phyloP scores from a whole-genome alignment of 2,329 filamentous ascomycete genomes.

The Ceratocystis smalleyi region DNA sequence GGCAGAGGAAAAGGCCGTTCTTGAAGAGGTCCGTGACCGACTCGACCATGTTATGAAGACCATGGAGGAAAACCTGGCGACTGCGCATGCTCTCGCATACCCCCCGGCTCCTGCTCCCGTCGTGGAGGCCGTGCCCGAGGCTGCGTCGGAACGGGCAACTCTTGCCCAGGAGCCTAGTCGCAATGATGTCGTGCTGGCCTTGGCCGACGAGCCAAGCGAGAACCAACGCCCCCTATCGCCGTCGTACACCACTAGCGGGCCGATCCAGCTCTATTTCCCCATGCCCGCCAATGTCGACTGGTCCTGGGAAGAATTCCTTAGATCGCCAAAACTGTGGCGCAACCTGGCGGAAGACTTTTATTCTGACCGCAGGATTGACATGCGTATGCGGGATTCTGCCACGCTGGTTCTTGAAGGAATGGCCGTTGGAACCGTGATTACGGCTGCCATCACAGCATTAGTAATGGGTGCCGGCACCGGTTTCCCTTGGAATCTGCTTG shows the following conservation, averaged over 20 bases:
- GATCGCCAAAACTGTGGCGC: constrained; percentile 12
- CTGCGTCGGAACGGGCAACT: neutral
- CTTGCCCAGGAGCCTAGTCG: neutral
- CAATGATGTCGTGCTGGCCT: neutral
- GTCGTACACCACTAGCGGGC: constrained; percentile 8
- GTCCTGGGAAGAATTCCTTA: constrained; percentile 13
- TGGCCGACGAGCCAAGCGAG: neutral
- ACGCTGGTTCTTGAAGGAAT: constrained; percentile 49
- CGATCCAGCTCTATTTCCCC: constrained; percentile 12
- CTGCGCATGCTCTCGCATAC: constrained; percentile 10
- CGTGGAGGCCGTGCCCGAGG: neutral
- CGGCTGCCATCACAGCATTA: constrained; percentile 6
- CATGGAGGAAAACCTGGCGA: constrained; percentile 14
- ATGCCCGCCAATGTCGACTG: constrained; percentile 4
- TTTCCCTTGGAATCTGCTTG: neutral
- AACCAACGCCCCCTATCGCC: constrained; percentile 1
- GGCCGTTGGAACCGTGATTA: constrained; percentile 27
- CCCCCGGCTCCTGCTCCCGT: neutral
- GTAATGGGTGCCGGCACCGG: constrained; percentile 4
- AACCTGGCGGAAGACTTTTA: constrained; percentile 12
- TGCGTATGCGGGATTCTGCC: constrained; percentile 56
- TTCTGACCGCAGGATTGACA: constrained; percentile 40
- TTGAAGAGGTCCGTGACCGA: constrained; percentile 31
- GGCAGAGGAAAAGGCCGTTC: constrained; percentile 51
- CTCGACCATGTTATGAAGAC: constrained; percentile 17